Evolutionary conservation across 1,139 yeast genomes (phyloP), one percentile per base, ranked within the genome.

Genomic region (Candida sp.): DNA sequence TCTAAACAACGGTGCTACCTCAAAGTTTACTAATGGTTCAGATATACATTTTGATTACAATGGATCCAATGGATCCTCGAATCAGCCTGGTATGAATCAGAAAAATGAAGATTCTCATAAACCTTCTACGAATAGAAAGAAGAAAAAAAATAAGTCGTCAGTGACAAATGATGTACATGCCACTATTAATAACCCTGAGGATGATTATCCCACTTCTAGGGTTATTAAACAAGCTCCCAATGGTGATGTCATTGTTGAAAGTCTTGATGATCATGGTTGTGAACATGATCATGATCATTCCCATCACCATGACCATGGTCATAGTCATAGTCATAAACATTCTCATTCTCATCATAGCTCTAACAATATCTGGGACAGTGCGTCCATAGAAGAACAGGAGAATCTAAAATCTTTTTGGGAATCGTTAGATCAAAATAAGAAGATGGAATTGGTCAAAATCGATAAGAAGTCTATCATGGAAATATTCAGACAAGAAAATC

Each of bases 381-480:
- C 77, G 35, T 67, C 77, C 4, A 62, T 71, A n/a, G 84, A 81
- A 53, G 86, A 84, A 54, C 79, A 81, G 42, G 75, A 75, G 47
- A 73, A 79, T 41, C 68, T 86, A 47, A 76, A 74, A 47, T 66
- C 72, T 42, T 84, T 88, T 57, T 91, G 97, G 97, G 75, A 79
- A 42, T 72, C 81, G 5, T 67, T 90, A 39, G 72, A 77, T 22
- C 76, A 80, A 27, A 75, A 75, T 3, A 83, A 80, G 49, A 86
- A 87, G 54, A 71, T 79, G 51, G 71, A 77, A 35, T 73, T 90
- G 34, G 79, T 88, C 27, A 73, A 76, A 53, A 78, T 87, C 39
- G 90, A 86, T 53, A 85, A 84, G 59, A 79, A 80, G 42, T 82
- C 88, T 33, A 84, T 88, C 2, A 71, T 86, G 64, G 78, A 76